phyloP scores from a whole-genome alignment of 2,329 filamentous ascomycete genomes.

The Raffaelea ambrosiae region DNA sequence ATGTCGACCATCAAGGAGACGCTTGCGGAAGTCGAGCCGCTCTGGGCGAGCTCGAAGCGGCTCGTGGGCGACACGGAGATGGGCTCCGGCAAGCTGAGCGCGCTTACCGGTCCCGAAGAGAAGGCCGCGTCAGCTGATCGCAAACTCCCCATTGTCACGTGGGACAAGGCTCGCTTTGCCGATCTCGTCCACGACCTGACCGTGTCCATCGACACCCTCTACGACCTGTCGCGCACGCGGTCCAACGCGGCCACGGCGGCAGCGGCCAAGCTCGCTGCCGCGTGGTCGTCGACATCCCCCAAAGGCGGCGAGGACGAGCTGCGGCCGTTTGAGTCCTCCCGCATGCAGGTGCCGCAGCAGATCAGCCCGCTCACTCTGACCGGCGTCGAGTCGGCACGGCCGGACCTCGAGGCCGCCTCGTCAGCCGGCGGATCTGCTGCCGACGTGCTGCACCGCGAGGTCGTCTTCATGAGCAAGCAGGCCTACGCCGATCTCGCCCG shows the following conservation, averaged over 20 bases:
- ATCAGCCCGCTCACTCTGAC: slow-evolving; percentile 48
- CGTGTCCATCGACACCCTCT: slow-evolving; percentile 69
- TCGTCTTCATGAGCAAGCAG: slow-evolving; percentile 43
- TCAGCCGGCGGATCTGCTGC: slow-evolving; percentile 4
- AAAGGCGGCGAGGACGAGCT: slow-evolving; percentile 29
- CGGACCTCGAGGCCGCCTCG: not conserved
- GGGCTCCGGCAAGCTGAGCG: not conserved
- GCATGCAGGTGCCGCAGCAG: slow-evolving; percentile 53
- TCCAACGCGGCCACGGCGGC: slow-evolving; percentile 22
- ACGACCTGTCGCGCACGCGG: slow-evolving; percentile 63
- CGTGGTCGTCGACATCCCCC: slow-evolving; percentile 20
- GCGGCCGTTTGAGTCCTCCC: slow-evolving; percentile 47
- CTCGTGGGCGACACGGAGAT: slow-evolving; percentile 16
- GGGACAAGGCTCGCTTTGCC: slow-evolving; percentile 66
- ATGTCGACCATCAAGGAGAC: slow-evolving; percentile 76
- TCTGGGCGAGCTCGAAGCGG: slow-evolving; percentile 56
- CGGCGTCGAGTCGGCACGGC: slow-evolving; percentile 22
- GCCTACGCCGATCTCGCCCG: slow-evolving; percentile 39
- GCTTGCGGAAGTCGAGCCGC: slow-evolving; percentile 63
- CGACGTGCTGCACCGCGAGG: slow-evolving; percentile 30
- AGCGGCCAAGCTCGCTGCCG: slow-evolving; percentile 23
- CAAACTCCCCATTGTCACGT: slow-evolving; percentile 50
- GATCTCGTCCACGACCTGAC: slow-evolving; percentile 68
- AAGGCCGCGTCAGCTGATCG: slow-evolving; percentile 26
- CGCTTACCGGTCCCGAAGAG: not conserved